phyloP scores from a whole-genome alignment of 345 rosid genomes.

The Aegle marmelos region DNA sequence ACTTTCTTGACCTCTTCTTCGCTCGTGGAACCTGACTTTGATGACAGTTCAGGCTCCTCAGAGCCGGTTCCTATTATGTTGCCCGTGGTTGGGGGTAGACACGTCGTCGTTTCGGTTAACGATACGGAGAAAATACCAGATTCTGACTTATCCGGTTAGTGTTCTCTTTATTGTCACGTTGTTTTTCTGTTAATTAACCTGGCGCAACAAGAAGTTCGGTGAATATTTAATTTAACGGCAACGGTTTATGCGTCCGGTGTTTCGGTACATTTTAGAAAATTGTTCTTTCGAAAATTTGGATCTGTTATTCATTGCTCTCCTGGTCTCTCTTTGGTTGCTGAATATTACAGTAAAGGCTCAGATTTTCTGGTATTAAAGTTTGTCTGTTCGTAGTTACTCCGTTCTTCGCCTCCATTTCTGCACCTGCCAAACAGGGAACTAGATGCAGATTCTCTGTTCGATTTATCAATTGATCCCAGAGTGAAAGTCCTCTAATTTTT shows the following conservation, averaged over 20 bases:
- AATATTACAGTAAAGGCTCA: background rate
- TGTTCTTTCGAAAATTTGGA: background rate
- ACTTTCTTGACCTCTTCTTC: conserved; percentile 20
- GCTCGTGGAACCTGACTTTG: background rate
- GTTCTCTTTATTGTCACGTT: background rate
- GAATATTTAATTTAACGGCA: background rate
- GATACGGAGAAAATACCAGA: conserved; percentile 10
- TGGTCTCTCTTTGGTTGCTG: background rate
- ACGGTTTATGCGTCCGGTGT: background rate
- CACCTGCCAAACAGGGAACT: background rate
- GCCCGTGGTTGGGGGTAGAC: conserved; percentile 19
- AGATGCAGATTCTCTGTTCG: background rate
- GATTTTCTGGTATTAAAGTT: background rate
- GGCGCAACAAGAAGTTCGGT: background rate
- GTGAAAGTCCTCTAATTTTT: background rate
- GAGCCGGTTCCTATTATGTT: conserved; percentile 19
- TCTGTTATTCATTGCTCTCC: background rate
- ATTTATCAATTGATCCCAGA: background rate
- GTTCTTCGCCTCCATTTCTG: background rate
- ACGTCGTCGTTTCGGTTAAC: conserved; percentile 9
- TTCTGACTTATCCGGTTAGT: conserved; percentile 21
- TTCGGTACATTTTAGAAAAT: background rate
- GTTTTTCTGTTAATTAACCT: background rate
- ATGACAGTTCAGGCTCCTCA: background rate
- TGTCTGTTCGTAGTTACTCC: background rate